Evolutionary conservation across 768 basidiomycete species (phyloP), one percentile per base, ranked within the genome.

Genomic region (Sporobolomyces roseus): DNA sequence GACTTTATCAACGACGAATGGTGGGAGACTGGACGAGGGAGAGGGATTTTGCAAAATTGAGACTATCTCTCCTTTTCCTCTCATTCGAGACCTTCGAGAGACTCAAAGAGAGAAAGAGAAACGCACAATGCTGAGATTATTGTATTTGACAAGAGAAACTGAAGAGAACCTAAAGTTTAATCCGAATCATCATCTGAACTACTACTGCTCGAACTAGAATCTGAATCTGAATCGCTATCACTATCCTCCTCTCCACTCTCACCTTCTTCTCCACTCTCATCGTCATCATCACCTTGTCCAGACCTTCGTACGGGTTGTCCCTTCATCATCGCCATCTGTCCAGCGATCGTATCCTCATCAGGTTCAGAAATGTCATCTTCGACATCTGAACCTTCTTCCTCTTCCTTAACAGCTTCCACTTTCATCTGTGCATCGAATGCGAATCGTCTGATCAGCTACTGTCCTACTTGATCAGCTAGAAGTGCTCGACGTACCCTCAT

Each of bases 281-380:
- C 79, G 43, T 81, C 81, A 53, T 83, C 84, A 48, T 84, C 85
- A 8, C 72, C 74, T 2, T 68, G 71, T 27, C 76, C 83, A 1
- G 33, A 35, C 13, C 71, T 63, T 30, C 49, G 30, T 17, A 72
- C 71, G 8, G 63, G 35, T 79, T 81, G 21, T 66, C 79, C 32
- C 58, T 73, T 63, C 91, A 99, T 91, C 50, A 87, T 86, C 8
- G 93, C 93, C 91, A 98, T 94, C 82, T 99, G 96, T 12, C 96
- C 96, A 7, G 93, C 96, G 59, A 98, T 81, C 30, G 88, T 85
- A 78, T 98, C 96, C 79, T 98, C 96, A 35, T 98, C 96, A 0
- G 96, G 96, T 55, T 98, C 96, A 0, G 93, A 96, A 71, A 98
- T 99, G 66, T 96, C 93, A 76, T 97, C 93, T 41, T 94, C 93